phyloP scores from a whole-genome alignment of 1,284 basidiomycete species.

The Cerioporus squamosus region DNA sequence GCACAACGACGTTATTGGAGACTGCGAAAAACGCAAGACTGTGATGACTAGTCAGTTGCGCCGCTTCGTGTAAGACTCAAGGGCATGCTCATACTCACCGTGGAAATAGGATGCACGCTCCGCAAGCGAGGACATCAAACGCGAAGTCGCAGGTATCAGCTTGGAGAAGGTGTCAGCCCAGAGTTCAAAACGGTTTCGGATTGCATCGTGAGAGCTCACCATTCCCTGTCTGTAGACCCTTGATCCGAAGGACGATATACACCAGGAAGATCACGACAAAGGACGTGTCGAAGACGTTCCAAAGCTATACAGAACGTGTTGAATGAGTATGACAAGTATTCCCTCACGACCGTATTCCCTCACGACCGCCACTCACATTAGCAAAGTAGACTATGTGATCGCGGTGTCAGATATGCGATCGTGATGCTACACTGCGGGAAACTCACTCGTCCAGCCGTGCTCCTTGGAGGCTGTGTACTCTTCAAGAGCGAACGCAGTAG shows the following conservation, averaged over 20 bases:
- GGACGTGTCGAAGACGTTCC: conserved; percentile 86
- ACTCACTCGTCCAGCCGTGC: conserved; percentile 85
- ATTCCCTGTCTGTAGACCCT: conserved; percentile 62
- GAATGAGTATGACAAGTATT: too few relatives aligned
- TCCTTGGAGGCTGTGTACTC: conserved; percentile 83
- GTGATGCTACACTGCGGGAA: not conserved
- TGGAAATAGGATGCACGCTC: conserved; percentile 87
- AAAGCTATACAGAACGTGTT: conserved; percentile 52
- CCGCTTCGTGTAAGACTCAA: too few relatives aligned
- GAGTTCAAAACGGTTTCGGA: too few relatives aligned
- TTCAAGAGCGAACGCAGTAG: conserved; percentile 76
- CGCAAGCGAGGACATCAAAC: conserved; percentile 85
- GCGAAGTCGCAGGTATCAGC: conserved; percentile 66
- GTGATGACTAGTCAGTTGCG: not conserved
- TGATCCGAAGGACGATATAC: conserved; percentile 70
- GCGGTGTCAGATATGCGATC: not conserved
- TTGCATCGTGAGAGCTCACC: conserved; percentile 40
- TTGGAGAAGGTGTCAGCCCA: conserved; percentile 29
- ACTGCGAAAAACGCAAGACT: conserved; percentile 87
- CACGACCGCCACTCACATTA: conserved; percentile 51
- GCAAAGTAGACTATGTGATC: conserved; percentile 72
- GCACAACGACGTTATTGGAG: conserved; percentile 80
- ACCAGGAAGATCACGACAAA: conserved; percentile 77
- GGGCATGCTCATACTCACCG: conserved; percentile 40
- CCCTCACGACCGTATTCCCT: too few relatives aligned